phyloP scores from a whole-genome alignment of 148 eudicot genomes.

The Simmondsia chinensis region DNA sequence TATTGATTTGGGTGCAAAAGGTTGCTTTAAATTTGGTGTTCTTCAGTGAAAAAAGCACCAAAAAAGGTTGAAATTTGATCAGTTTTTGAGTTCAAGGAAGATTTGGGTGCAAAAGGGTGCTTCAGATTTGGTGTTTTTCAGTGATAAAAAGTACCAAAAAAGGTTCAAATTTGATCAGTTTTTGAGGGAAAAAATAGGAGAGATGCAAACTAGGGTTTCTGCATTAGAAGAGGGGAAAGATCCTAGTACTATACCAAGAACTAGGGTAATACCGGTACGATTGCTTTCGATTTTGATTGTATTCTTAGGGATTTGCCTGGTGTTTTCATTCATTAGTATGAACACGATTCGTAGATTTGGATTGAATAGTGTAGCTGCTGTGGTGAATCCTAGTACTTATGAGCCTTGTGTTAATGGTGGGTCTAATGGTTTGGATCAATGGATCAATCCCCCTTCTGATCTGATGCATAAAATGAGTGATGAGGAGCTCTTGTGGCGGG shows the following conservation, averaged over 20 bases:
- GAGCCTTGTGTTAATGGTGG: constrained; percentile 44
- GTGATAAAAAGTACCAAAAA: constrained; percentile 4
- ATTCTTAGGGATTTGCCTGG: constrained; percentile 44
- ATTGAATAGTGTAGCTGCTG: constrained; percentile 24
- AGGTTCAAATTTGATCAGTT: constrained; percentile 1
- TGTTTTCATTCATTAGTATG: constrained; percentile 48
- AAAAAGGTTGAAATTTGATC: neutral
- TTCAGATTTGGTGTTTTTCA: constrained; percentile 8
- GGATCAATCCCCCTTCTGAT: constrained; percentile 61
- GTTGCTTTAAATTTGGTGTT: too few species aligned
- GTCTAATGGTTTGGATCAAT: constrained; percentile 25
- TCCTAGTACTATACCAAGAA: constrained; percentile 23
- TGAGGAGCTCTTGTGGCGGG: constrained; percentile 74
- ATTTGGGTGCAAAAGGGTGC: neutral
- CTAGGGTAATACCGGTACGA: constrained; percentile 59
- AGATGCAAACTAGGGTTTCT: constrained; percentile 33
- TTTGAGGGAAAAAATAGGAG: neutral
- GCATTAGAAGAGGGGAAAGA: constrained; percentile 78
- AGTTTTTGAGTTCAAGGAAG: neutral
- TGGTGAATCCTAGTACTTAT: constrained; percentile 29
- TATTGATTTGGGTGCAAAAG: too few species aligned
- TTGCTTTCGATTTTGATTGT: constrained; percentile 37
- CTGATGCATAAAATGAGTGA: constrained; percentile 81
- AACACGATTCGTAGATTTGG: constrained; percentile 44
- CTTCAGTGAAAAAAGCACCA: too few species aligned